Conservation (phyloP, 495 filamentous ascomycete genomes). For the Xylaria intraflava region DNA sequence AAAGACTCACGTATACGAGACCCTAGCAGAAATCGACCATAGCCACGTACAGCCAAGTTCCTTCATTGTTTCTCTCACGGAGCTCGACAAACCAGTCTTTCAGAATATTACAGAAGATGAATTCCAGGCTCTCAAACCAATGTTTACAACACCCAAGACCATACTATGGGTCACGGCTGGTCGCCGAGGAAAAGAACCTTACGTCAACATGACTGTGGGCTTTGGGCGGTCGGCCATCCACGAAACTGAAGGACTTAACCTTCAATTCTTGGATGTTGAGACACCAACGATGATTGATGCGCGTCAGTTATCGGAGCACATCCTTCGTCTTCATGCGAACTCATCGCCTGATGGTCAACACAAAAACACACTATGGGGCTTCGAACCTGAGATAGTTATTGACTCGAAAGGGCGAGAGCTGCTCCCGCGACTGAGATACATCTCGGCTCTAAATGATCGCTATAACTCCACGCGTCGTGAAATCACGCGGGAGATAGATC, state of each 20-base stretch:
- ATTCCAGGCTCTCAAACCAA: slow-evolving; percentile 10
- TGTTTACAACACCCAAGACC: slow-evolving; percentile 28
- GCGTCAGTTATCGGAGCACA: background rate
- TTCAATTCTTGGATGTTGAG: background rate
- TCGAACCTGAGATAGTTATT: background rate
- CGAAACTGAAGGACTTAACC: background rate
- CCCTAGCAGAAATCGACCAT: background rate
- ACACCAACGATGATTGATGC: background rate
- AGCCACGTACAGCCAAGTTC: background rate
- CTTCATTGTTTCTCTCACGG: slow-evolving; percentile 34
- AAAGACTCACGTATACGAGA: background rate
- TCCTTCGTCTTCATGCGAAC: background rate
- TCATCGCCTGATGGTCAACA: too few relatives aligned
- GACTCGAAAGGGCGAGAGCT: background rate
- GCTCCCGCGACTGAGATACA: slow-evolving; percentile 27
- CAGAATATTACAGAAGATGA: slow-evolving; percentile 19
- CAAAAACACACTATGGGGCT: background rate
- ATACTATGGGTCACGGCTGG: slow-evolving; percentile 38
- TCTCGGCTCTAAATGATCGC: slow-evolving; percentile 24
- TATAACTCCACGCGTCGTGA: slow-evolving; percentile 32
- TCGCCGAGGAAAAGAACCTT: slow-evolving; percentile 26
- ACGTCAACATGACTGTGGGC: slow-evolving; percentile 33
- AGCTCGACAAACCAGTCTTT: slow-evolving; percentile 38
- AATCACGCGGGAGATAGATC: slow-evolving; percentile 2
- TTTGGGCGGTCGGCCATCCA: slow-evolving; percentile 27